Percentiles rank a stretch among this genome's conserved stretches.
These are phyloP conservation scores for Lecanicillium sp. DNA, from an alignment of 2,329 filamentous ascomycete genomes.

Conservation along the genomic window DNA sequence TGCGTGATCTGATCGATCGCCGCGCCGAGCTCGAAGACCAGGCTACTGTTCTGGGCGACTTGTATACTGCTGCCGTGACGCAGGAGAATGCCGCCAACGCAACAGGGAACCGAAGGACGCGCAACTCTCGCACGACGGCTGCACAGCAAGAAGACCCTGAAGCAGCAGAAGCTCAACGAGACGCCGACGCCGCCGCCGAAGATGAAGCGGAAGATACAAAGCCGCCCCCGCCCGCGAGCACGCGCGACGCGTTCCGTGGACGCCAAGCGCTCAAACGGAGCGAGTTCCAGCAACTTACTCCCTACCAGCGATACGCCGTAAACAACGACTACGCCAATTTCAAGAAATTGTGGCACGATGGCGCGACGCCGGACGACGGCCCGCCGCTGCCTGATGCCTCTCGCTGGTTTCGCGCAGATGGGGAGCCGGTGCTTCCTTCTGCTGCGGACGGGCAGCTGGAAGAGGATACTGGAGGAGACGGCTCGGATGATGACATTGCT, in stretches of 20 bases:
- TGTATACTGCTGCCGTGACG: conserved; percentile 20
- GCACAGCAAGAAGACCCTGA: conserved; percentile 10
- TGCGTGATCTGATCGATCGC: conserved; percentile 41
- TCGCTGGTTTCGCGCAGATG: conserved; percentile 43
- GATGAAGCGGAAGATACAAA: conserved; percentile 17
- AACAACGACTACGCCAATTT: conserved; percentile 54
- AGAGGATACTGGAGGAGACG: conserved; percentile 30
- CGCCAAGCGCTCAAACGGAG: conserved; percentile 26
- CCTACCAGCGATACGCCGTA: conserved; percentile 40
- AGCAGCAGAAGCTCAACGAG: conserved; percentile 17
- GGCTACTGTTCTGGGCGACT: conserved; percentile 25
- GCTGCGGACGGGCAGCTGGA: conserved; percentile 10
- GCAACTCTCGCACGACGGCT: conserved; percentile 11
- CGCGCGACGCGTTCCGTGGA: conserved; percentile 24
- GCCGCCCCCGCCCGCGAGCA: conserved; percentile 15
- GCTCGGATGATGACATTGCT: conserved; percentile 60
- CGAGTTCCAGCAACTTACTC: conserved; percentile 33
- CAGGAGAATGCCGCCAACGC: background rate
- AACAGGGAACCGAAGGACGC: conserved; percentile 6
- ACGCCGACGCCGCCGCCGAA: conserved; percentile 17
- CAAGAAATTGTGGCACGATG: conserved; percentile 49
- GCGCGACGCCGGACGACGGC: conserved; percentile 37
- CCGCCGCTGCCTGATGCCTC: conserved; percentile 43
- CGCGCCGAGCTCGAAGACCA: conserved; percentile 43
- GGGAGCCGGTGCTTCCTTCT: conserved; percentile 29